Percentiles rank a stretch among this genome's conserved stretches.
Conservation (phyloP, 1,284 basidiomycete species). For the Melampsora larici-populina region DNA sequence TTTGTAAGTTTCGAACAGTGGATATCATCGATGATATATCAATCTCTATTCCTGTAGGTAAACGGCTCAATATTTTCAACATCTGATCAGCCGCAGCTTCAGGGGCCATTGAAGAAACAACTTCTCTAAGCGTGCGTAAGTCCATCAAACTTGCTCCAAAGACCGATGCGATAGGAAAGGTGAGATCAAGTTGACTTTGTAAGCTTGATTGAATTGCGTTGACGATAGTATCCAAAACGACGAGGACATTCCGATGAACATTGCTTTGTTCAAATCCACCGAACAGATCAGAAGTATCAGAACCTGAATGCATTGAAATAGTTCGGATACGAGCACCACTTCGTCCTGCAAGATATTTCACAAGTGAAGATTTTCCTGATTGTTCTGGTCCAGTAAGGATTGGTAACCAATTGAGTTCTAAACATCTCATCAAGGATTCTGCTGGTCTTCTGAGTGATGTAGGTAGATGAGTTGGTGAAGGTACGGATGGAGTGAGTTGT, state of each 20-base stretch:
- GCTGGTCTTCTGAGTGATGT: conserved; percentile 54
- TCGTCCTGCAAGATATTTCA: conserved; percentile 69
- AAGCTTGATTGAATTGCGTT: conserved; percentile 32
- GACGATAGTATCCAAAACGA: conserved; percentile 12
- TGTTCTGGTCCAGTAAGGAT: conserved; percentile 76
- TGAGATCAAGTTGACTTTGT: neutral
- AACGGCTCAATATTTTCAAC: conserved; percentile 36
- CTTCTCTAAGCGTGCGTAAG: conserved; percentile 21
- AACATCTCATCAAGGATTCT: conserved; percentile 72
- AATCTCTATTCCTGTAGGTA: conserved; percentile 51
- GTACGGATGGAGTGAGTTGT: conserved; percentile 10
- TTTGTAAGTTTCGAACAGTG: neutral
- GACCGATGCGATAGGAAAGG: neutral
- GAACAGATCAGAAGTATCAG: conserved; percentile 89
- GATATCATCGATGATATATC: neutral
- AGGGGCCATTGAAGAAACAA: conserved; percentile 26
- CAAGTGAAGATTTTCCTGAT: conserved; percentile 75
- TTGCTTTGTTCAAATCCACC: conserved; percentile 88
- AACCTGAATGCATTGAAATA: conserved; percentile 77
- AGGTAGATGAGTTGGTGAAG: conserved; percentile 18
- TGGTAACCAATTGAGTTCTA: conserved; percentile 78
- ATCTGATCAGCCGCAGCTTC: conserved; percentile 11
- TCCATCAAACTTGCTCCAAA: conserved; percentile 27
- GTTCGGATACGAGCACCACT: conserved; percentile 70
- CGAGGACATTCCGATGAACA: conserved; percentile 46